Base-by-base conservation (phyloP, 768 basidiomycete genomes). In the Leccinum aurantiacum region DNA sequence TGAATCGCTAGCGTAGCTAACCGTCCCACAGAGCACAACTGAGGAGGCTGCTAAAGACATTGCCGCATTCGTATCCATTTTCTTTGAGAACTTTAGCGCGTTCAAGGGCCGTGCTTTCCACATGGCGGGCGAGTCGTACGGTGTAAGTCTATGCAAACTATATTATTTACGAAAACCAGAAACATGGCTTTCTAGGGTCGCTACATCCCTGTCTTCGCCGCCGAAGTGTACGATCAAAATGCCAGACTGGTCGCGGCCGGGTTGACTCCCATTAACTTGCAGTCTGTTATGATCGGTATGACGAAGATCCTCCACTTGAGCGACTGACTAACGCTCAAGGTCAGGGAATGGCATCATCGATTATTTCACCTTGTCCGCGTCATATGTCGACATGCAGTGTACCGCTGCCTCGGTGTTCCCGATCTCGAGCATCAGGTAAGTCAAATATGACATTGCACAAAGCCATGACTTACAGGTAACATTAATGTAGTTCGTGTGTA, bases 31-130 rank as follows among this genome's bases (percentile, higher is more conserved):
- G 86, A 77, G 80, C 52, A 88, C 82, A 3, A 84, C 87, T 0
- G 83, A 87, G 67, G 84, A 88, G 49, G 88, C 86, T 4, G 86
- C 87, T 0, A 78, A 81, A 54, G 88, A 91, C 63, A 83, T 91
- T 4, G 87, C 88, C 0, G 82, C 84, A 0, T 91, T 91, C 63
- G 78, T 90, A 0, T 76, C 82, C 3, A 83, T 91, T 56, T 90
- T 90, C 74, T 90, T 90, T 52, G 87, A 90, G 64, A 80, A 85
- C 59, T 92, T 92, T 68, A 78, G 72, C 57, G 77, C 86, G 65
- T 90, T 90, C 77, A 84, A 88, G 63, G 88, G 87, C 2, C 76
- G 88, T 17, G 62, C 67, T 22, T 85, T 88, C 71, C 86, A 88
- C 60, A 80, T 88, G 77, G 77, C 84, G 2, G 85, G 79, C 14